phyloP scores from a whole-genome alignment of 164 flowering plant species.

The Malania oleifera region DNA sequence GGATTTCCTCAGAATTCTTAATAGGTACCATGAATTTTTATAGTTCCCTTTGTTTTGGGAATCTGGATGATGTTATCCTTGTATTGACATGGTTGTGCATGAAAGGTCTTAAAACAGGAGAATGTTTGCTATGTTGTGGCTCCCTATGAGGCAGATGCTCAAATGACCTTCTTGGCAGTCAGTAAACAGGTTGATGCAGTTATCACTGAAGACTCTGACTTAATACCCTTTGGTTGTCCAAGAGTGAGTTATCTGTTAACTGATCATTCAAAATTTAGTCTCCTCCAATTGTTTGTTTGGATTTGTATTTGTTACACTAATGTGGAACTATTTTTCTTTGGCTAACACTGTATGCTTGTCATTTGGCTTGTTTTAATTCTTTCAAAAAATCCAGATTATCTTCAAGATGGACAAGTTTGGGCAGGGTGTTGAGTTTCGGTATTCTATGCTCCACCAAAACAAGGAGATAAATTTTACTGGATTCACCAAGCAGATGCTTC shows the following conservation, averaged over 20 bases:
- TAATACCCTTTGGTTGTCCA: constrained; percentile 95
- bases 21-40: no score
- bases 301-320: neutral
- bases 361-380: constrained; percentile 4
- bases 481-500: constrained; percentile 85
- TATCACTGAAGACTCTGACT: constrained; percentile 93
- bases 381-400: constrained; percentile 49
- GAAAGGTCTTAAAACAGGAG: constrained; percentile 77
- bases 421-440: constrained; percentile 79
- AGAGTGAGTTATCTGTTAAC: constrained; percentile 53
- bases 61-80: neutral
- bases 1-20: no score
- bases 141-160: constrained; percentile 99
- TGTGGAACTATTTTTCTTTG: neutral
- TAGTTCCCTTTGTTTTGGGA: constrained; percentile 1
- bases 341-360: neutral
- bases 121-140: constrained; percentile 78
- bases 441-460: constrained; percentile 59
- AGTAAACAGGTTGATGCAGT: constrained; percentile 79
- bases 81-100: constrained; percentile 18
- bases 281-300: no score
- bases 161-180: constrained; percentile 86
- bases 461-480: constrained; percentile 68
- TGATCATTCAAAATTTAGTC: constrained; percentile 6
- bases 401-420: constrained; percentile 99